Percentiles rank a stretch among this genome's conserved stretches.
Conservation (phyloP, 176 grass and related monocot species). For the Aegilops longissima region DNA sequence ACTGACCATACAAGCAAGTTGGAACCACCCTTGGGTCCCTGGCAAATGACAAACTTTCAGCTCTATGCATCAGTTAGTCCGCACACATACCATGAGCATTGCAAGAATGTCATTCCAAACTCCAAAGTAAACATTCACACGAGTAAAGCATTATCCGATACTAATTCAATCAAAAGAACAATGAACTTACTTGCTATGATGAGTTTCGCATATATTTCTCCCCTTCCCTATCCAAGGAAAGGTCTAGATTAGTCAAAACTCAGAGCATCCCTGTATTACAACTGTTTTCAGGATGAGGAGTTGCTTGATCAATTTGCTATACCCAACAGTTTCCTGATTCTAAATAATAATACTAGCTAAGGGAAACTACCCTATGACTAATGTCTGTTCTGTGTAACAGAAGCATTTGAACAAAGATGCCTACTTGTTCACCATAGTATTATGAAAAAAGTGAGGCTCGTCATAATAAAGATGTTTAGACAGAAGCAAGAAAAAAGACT, state of each 20-base stretch:
- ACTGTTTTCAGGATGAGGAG: conserved; percentile 40
- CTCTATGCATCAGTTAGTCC: background rate
- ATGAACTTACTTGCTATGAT: background rate
- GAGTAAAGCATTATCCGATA: background rate
- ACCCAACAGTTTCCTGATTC: no score
- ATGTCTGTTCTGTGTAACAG: background rate
- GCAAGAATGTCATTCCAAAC: background rate
- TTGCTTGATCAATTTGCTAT: conserved; percentile 71
- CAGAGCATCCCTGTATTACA: background rate
- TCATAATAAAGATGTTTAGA: background rate
- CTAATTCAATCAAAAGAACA: background rate
- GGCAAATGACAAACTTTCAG: background rate
- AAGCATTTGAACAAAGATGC: background rate
- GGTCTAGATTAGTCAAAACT: background rate
- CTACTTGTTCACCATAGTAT: background rate
- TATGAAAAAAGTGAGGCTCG: background rate
- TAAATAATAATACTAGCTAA: background rate
- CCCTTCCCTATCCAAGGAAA: background rate
- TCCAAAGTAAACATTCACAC: no score
- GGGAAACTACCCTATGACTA: background rate
- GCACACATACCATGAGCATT: background rate
- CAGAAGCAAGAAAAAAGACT: background rate
- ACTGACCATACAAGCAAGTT: background rate
- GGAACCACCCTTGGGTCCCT: background rate
- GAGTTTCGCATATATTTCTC: background rate